Evolutionary conservation across 2,329 filamentous ascomycete species (phyloP), one percentile per base, ranked within the genome.

Genomic region (Talaromyces amestolkiae): DNA sequence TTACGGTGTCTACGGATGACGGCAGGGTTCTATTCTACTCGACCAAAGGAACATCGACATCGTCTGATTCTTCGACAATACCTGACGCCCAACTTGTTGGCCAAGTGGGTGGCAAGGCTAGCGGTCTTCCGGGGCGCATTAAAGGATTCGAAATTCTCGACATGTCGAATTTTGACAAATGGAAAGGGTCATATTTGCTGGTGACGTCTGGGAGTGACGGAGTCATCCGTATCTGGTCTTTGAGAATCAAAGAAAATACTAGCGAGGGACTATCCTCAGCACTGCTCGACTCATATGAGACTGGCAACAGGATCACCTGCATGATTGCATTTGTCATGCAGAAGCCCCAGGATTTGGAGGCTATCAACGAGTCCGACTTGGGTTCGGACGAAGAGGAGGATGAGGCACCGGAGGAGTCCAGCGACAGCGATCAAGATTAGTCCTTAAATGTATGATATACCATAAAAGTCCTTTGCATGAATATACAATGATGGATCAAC

Each of bases 1-100:
- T 98, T 49, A 88, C 90, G 0, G 83, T 95, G 0, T 92, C 92
- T 1, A 97, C 95, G 0, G 95, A 98, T 76, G 94, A 98, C 75
- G 95, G 95, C 0, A 85, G 91, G 61, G 85, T 98, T 41, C 74
- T 96, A 61, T 92, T 98, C 76, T 96, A 92, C 76, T 89, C 90
- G 43, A 93, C 92, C 1, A 83, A 81, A 58, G 76, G 76, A 47
- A 65, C 73, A 35, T 45, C 41, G n/a, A 17, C 49, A 19, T 37
- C 64, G n/a, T 78, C 82, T 33, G 77, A 79, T 22, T 80, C 82
- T 24, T 78, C 88, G 56, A 80, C 84, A 7, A 83, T 87, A 22
- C 90, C 90, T 45, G 86, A 87, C 72, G 82, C 81, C 63, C 76
- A 77, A 53, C 75, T 90, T 19, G 75, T 95, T 13, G 91, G 88